A percentile compares a stretch with the other conserved stretches of the same genome.
Conservation (phyloP, 805 yeast genomes). For the Priceomyces carsonii region DNA sequence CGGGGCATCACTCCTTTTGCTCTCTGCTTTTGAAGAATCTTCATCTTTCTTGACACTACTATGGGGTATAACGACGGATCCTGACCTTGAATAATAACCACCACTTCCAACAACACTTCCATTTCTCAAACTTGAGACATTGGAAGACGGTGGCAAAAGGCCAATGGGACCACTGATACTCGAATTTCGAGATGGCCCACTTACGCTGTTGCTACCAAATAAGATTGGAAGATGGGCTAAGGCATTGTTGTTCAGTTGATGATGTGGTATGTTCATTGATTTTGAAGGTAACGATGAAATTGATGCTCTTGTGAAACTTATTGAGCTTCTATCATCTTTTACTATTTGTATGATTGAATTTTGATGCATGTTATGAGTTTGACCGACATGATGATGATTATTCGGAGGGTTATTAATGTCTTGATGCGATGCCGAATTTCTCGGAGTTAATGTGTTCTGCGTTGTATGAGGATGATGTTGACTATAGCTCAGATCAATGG, state of each 20-base stretch:
- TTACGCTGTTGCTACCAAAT: slow-evolving; percentile 41
- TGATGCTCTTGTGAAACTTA: slow-evolving; percentile 36
- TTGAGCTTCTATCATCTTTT: slow-evolving; percentile 38
- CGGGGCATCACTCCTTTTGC: slow-evolving; percentile 14
- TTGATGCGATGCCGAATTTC: slow-evolving; percentile 25
- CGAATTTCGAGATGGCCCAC: slow-evolving; percentile 42
- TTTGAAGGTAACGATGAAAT: slow-evolving; percentile 45
- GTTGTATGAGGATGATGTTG: slow-evolving; percentile 33
- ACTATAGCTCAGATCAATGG: slow-evolving; percentile 46
- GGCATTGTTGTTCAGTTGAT: slow-evolving; percentile 37
- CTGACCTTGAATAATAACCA: slow-evolving; percentile 38
- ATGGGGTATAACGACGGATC: slow-evolving; percentile 39
- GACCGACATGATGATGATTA: slow-evolving; percentile 6
- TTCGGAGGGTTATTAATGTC: slow-evolving; percentile 4
- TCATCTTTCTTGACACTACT: slow-evolving; percentile 28
- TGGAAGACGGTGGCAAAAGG: slow-evolving; percentile 32
- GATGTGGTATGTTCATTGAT: slow-evolving; percentile 49
- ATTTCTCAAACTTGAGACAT: slow-evolving; percentile 40
- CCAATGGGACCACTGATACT: slow-evolving; percentile 39
- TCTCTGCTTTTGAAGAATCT: slow-evolving; percentile 18
- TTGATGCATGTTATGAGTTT: slow-evolving; percentile 25
- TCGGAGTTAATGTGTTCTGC: slow-evolving; percentile 24
- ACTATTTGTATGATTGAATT: slow-evolving; percentile 43
- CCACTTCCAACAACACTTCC: slow-evolving; percentile 35
- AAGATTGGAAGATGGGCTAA: slow-evolving; percentile 45